phyloP scores from a whole-genome alignment of 2,329 filamentous ascomycete genomes.

The Corynespora cassiicola region DNA sequence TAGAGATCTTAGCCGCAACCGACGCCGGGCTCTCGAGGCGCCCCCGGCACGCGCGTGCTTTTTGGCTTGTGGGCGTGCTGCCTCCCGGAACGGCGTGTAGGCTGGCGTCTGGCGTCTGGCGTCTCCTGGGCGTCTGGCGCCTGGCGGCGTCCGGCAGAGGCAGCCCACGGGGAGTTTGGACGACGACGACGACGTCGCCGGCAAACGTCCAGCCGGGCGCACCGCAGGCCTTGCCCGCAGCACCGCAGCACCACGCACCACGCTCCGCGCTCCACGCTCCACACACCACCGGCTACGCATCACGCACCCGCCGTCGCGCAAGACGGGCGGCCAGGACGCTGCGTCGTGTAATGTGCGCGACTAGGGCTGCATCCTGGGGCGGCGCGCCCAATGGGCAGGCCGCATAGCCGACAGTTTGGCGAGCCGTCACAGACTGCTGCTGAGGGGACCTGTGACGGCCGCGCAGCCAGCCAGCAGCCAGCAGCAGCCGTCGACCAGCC shows the following conservation, averaged over 20 bases:
- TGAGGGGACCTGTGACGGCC: too few species aligned
- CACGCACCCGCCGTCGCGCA: slow-evolving; percentile 26
- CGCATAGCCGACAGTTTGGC: slow-evolving; percentile 24
- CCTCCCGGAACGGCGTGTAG: slow-evolving; percentile 28
- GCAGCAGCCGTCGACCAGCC: too few species aligned
- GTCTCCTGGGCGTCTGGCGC: not conserved
- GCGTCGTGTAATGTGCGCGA: slow-evolving; percentile 16
- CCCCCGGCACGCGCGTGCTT: slow-evolving; percentile 13
- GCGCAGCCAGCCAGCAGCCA: too few species aligned
- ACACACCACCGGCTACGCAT: too few species aligned
- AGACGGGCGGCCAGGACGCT: not conserved
- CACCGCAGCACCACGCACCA: too few species aligned
- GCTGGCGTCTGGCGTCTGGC: not conserved
- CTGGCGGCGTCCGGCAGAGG: not conserved
- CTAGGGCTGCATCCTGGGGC: slow-evolving; percentile 20
- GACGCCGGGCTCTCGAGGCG: slow-evolving; percentile 22
- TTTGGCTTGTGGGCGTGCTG: slow-evolving; percentile 28
- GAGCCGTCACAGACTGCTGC: too few species aligned
- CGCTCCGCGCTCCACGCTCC: too few species aligned
- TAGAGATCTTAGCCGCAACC: slow-evolving; percentile 35
- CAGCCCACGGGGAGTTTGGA: too few species aligned
- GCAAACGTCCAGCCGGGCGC: too few species aligned
- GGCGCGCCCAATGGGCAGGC: slow-evolving; percentile 25
- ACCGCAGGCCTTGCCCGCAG: too few species aligned
- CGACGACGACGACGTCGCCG: too few species aligned